phyloP scores from a whole-genome alignment of 345 rosid species.

The Garcia nutans region DNA sequence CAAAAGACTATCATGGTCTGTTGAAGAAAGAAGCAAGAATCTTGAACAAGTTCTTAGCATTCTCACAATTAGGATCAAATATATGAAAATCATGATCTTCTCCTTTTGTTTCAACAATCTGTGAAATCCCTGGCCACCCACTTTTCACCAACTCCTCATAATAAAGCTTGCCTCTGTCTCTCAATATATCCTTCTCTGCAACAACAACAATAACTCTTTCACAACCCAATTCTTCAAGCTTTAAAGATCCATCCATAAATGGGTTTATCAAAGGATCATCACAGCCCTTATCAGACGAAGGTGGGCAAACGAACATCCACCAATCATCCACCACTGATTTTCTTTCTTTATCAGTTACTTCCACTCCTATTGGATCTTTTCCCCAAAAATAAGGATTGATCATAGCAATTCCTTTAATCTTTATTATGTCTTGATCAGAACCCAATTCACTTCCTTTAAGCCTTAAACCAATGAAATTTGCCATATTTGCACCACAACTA shows the following conservation, averaged over 20 bases:
- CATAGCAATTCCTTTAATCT: slow-evolving; percentile 61
- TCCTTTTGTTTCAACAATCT: slow-evolving; percentile 54
- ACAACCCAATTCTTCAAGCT: slow-evolving; percentile 47
- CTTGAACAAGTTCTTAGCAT: slow-evolving; percentile 46
- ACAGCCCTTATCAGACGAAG: slow-evolving; percentile 49
- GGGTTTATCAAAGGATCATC: slow-evolving; percentile 85
- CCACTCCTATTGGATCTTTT: slow-evolving; percentile 56
- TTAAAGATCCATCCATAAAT: slow-evolving; percentile 49
- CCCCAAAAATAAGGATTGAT: slow-evolving; percentile 63
- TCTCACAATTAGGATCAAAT: slow-evolving; percentile 45
- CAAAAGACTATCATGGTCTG: neutral
- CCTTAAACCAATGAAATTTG: slow-evolving; percentile 60
- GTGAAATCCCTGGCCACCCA: slow-evolving; percentile 50
- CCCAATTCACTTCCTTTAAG: slow-evolving; percentile 21
- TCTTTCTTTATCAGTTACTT: slow-evolving; percentile 40
- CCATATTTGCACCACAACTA: slow-evolving; percentile 72
- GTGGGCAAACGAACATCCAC: slow-evolving; percentile 69
- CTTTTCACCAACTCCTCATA: slow-evolving; percentile 46
- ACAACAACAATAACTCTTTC: slow-evolving; percentile 48
- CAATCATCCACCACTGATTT: slow-evolving; percentile 72
- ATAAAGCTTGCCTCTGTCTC: slow-evolving; percentile 60
- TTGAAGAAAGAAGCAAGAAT: slow-evolving; percentile 52
- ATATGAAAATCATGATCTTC: slow-evolving; percentile 76
- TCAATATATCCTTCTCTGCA: slow-evolving; percentile 61
- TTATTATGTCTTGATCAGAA: slow-evolving; percentile 21